Conservation (phyloP, 2,329 filamentous ascomycete genomes). For the Sphaerulina musiva region DNA sequence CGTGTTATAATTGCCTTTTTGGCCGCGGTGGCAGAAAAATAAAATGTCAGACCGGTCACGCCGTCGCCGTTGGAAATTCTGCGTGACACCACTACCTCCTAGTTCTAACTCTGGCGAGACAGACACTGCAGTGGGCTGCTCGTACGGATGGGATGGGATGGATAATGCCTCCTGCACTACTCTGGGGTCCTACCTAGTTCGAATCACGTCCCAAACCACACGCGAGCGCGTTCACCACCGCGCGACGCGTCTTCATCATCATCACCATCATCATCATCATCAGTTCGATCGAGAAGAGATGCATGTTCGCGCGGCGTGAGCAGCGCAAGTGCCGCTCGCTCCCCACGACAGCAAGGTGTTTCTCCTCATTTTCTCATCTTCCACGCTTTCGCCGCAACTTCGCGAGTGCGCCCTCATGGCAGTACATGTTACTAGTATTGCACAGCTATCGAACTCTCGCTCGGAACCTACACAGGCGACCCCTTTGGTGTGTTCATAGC, state of each 20-base stretch:
- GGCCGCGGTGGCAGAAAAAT: not conserved
- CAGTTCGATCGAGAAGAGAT: not conserved
- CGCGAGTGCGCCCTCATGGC: not conserved
- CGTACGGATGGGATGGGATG: too few relatives aligned
- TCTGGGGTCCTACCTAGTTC: not conserved
- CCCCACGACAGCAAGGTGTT: not conserved
- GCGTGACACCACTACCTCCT: not conserved
- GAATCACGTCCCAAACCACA: constrained; percentile 1
- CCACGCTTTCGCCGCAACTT: constrained; percentile 10
- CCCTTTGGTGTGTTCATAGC: constrained; percentile 1
- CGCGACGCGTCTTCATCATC: constrained; percentile 1
- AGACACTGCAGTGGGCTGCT: not conserved
- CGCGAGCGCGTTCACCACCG: constrained; percentile 3
- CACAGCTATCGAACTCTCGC: constrained; percentile 8
- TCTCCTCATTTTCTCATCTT: not conserved
- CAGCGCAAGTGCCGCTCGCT: constrained; percentile 1
- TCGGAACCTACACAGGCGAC: not conserved
- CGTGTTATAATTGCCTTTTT: not conserved
- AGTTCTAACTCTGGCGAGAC: not conserved
- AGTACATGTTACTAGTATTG: too few relatives aligned
- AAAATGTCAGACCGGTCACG: not conserved
- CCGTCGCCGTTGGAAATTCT: not conserved
- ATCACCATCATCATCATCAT: too few relatives aligned
- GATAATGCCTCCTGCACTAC: not conserved
- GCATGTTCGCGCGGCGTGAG: constrained; percentile 3